Conservation (phyloP, 306 rosid species). For the Cucurbita argyrosperma region DNA sequence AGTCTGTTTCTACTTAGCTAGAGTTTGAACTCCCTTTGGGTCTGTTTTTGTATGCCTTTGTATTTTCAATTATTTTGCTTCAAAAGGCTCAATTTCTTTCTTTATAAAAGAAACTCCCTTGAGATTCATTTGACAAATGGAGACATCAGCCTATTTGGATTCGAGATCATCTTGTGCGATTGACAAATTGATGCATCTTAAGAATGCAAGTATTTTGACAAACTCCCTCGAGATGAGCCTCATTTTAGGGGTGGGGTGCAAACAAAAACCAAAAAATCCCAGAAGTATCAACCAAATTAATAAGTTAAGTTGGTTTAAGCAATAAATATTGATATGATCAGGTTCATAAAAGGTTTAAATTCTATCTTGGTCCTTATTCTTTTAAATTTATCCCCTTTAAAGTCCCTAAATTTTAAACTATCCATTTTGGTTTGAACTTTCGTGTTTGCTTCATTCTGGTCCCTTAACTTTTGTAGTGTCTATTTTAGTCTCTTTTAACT, state of each 20-base stretch:
- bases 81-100: neutral
- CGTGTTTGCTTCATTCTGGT: too few species aligned
- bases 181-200: neutral
- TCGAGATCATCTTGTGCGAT: neutral
- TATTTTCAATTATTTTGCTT: neutral
- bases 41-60: neutral
- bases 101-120: neutral
- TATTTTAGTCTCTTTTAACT: too few species aligned
- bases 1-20: neutral
- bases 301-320: neutral
- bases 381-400: too few species aligned
- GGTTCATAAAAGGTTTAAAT: neutral
- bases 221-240: neutral
- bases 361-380: too few species aligned
- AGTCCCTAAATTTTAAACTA: too few species aligned
- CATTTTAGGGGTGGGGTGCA: neutral
- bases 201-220: neutral
- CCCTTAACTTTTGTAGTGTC: too few species aligned
- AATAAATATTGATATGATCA: neutral
- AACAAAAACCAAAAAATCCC: neutral
- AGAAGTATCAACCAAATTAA: neutral
- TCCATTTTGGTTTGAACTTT: too few species aligned
- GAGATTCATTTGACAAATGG: neutral
- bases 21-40: neutral
- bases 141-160: neutral